Percentiles rank a stretch among this genome's conserved stretches.
phyloP scores from a whole-genome alignment of 805 yeast genomes.

The Zygosaccharomyces kombuchaensis region DNA sequence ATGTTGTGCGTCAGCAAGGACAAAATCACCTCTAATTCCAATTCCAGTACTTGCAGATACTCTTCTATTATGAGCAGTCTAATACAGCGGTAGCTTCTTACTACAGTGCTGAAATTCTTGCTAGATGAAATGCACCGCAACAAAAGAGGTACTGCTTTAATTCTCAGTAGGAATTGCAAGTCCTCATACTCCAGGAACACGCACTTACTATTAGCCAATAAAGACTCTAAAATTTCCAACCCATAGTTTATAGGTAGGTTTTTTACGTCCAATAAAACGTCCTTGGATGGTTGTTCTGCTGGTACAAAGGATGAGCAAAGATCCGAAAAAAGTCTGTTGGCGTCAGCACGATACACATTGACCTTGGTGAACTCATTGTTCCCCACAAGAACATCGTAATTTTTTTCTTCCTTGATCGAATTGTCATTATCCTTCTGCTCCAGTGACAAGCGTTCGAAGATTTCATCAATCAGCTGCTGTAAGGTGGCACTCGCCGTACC shows the following conservation, averaged over 20 bases:
- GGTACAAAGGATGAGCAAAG: conserved; percentile 50
- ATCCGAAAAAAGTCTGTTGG: conserved; percentile 65
- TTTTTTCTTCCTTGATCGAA: conserved; percentile 22
- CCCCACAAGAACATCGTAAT: conserved; percentile 42
- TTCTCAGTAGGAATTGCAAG: conserved; percentile 59
- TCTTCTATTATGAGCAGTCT: conserved; percentile 53
- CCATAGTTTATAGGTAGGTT: conserved; percentile 61
- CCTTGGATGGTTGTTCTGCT: conserved; percentile 8
- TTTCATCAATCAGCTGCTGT: conserved; percentile 73
- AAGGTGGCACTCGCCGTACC: conserved; percentile 93
- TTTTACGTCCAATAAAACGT: conserved; percentile 45
- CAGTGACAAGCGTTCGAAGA: conserved; percentile 60
- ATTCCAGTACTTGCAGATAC: conserved; percentile 56
- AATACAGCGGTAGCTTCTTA: conserved; percentile 71
- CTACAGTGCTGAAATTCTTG: conserved; percentile 59
- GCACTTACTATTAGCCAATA: conserved; percentile 57
- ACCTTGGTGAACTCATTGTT: conserved; percentile 42
- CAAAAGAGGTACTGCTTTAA: conserved; percentile 69
- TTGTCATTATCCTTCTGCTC: conserved; percentile 36
- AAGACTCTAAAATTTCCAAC: conserved; percentile 77
- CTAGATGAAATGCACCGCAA: conserved; percentile 58
- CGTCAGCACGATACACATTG: conserved; percentile 58
- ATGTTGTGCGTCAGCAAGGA: conserved; percentile 70
- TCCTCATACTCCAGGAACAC: conserved; percentile 59
- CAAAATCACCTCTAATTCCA: conserved; percentile 78